Evolutionary conservation across 2,329 filamentous ascomycete species (phyloP).

Genomic region (Sclerotinia subarctica): DNA sequence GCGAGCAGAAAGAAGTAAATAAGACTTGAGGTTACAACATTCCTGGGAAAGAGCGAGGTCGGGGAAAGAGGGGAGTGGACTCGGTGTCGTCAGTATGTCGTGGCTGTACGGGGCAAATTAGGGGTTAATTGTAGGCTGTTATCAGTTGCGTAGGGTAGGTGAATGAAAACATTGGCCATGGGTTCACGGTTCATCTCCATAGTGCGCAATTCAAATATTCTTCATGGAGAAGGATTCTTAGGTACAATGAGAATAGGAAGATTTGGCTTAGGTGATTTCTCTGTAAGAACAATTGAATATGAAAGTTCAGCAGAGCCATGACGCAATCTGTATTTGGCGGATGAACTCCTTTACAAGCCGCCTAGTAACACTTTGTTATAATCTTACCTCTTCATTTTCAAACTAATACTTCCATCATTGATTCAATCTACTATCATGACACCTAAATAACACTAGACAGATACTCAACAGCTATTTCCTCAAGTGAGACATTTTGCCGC

Average conservation of each 20-base stretch:
- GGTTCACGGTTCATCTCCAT: background rate
- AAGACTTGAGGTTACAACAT: background rate
- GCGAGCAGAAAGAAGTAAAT: background rate
- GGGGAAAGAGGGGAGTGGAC: background rate
- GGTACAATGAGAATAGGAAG: background rate
- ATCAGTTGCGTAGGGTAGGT: background rate
- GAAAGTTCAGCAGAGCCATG: background rate
- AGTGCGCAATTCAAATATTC: background rate
- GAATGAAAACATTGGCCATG: no score
- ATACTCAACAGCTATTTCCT: background rate
- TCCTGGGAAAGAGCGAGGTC: constrained; percentile 1
- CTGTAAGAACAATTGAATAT: background rate
- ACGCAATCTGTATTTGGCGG: background rate
- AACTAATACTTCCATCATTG: background rate
- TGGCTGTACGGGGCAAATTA: constrained; percentile 3
- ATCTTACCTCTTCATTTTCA: background rate
- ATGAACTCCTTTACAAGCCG: background rate
- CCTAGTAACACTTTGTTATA: background rate
- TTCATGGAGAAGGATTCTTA: no score
- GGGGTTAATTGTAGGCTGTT: constrained; percentile 10
- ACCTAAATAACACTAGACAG: background rate
- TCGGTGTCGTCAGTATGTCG: constrained; percentile 8
- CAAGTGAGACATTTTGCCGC: background rate
- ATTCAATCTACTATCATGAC: background rate
- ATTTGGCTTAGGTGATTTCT: background rate